phyloP scores from a whole-genome alignment of 2,329 filamentous ascomycete species.

The Ophiobolus disseminans region DNA sequence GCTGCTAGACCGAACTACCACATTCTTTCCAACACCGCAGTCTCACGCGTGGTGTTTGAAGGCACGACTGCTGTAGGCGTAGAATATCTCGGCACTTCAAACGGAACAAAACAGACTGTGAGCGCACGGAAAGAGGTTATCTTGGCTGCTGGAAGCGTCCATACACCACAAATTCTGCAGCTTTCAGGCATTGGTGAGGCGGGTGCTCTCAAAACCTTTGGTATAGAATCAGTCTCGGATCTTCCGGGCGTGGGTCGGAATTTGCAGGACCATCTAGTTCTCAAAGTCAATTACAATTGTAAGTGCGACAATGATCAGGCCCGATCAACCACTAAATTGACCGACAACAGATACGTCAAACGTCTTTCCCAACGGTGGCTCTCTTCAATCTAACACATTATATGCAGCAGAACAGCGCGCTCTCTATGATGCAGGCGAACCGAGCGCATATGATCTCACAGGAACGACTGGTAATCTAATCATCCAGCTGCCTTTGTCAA shows the following conservation, averaged over 20 bases:
- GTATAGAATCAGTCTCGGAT: constrained; percentile 22
- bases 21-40: constrained; percentile 29
- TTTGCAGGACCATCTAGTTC: constrained; percentile 33
- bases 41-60: constrained; percentile 25
- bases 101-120: constrained; percentile 9
- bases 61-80: constrained; percentile 25
- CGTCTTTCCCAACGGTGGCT: constrained; percentile 23
- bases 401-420: constrained; percentile 37
- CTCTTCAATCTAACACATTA: constrained; percentile 29
- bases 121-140: constrained; percentile 58
- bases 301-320: not conserved
- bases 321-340: not conserved
- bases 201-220: constrained; percentile 12
- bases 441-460: constrained; percentile 38
- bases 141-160: constrained; percentile 64
- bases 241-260: constrained; percentile 39
- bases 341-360: constrained; percentile 15
- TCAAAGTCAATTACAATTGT: constrained; percentile 32
- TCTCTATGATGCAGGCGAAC: constrained; percentile 31
- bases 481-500: constrained; percentile 21
- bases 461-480: constrained; percentile 22
- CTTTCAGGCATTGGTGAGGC: constrained; percentile 64
- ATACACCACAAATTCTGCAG: constrained; percentile 68
- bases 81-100: constrained; percentile 14
- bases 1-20: constrained; percentile 39